These are phyloP conservation scores for Suhomyces chickasaworum DNA, from an alignment of 1,139 yeast species.

Conservation along the genomic window DNA sequence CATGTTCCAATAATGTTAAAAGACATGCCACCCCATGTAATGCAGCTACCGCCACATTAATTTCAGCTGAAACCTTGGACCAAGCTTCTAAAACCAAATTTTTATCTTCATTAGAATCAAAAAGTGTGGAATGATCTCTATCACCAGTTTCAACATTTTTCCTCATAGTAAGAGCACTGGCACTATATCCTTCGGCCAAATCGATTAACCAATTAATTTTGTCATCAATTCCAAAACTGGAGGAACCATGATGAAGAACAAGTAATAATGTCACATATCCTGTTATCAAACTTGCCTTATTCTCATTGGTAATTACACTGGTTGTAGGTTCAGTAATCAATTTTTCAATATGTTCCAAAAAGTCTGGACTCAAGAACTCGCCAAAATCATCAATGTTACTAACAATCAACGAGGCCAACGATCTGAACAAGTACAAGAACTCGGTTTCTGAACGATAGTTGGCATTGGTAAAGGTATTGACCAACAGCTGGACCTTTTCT, in stretches of 20 bases:
- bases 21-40: slow-evolving; percentile 52
- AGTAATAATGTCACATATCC: slow-evolving; percentile 49
- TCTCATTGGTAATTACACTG: slow-evolving; percentile 37
- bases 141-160: slow-evolving; percentile 43
- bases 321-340: slow-evolving; percentile 38
- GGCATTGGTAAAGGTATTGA: slow-evolving; percentile 33
- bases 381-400: slow-evolving; percentile 58
- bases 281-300: slow-evolving; percentile 44
- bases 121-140: slow-evolving; percentile 46
- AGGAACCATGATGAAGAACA: slow-evolving; percentile 50
- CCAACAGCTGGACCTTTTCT: slow-evolving; percentile 36
- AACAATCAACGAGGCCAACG: slow-evolving; percentile 44
- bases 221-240: slow-evolving; percentile 53
- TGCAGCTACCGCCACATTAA: slow-evolving; percentile 44
- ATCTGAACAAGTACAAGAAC: slow-evolving; percentile 44
- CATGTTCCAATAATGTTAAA: slow-evolving; percentile 44
- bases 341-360: slow-evolving; percentile 36
- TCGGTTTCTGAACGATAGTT: slow-evolving; percentile 47
- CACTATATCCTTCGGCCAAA: slow-evolving; percentile 46
- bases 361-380: slow-evolving; percentile 42
- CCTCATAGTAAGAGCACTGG: slow-evolving; percentile 37
- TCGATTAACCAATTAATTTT: slow-evolving; percentile 46
- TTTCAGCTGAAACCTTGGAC: slow-evolving; percentile 36
- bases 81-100: slow-evolving; percentile 40
- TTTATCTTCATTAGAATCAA: slow-evolving; percentile 43